Conservation (phyloP, 352 stramenopile species). For the Blastocystis sp. region DNA sequence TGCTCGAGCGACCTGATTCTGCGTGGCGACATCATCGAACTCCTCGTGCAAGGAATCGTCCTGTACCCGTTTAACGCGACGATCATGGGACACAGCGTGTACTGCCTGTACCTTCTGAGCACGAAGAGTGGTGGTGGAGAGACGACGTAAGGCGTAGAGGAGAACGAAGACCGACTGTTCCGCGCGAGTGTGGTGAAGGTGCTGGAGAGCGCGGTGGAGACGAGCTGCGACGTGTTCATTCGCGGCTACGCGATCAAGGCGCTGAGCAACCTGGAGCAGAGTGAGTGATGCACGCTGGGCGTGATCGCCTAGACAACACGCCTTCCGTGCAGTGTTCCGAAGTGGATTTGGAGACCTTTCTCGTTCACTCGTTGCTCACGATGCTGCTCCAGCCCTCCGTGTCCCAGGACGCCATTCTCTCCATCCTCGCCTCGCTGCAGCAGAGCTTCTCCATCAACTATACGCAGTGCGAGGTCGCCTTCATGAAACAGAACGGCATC, state of each 20-base stretch:
- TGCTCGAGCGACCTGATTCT: background rate
- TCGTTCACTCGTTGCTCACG: conserved; percentile 10
- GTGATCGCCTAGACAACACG: background rate
- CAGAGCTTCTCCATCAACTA: conserved; percentile 3
- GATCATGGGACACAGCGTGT: conserved; percentile 46
- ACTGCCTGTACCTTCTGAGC: conserved; percentile 45
- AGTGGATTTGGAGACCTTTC: conserved; percentile 1
- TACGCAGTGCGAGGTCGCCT: background rate
- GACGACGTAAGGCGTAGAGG: conserved; percentile 9
- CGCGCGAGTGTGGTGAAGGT: background rate
- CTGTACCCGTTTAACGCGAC: background rate
- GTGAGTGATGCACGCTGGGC: background rate
- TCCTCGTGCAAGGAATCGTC: background rate
- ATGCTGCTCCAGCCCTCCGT: background rate
- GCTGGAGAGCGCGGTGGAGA: background rate
- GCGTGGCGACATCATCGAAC: conserved; percentile 40
- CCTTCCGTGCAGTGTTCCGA: conserved; percentile 23
- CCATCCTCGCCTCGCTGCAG: background rate
- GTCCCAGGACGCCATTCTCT: background rate
- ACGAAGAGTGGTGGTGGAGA: background rate
- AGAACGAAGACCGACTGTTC: conserved; percentile 4
- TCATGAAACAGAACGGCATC: background rate
- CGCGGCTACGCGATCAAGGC: conserved; percentile 43
- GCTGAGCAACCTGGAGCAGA: background rate
- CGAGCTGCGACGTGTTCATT: conserved; percentile 38